A percentile compares a stretch with the other conserved stretches of the same genome.
Evolutionary conservation across 371 early-diverging fungal species (phyloP).

Genomic region (Mortierella sp.): DNA sequence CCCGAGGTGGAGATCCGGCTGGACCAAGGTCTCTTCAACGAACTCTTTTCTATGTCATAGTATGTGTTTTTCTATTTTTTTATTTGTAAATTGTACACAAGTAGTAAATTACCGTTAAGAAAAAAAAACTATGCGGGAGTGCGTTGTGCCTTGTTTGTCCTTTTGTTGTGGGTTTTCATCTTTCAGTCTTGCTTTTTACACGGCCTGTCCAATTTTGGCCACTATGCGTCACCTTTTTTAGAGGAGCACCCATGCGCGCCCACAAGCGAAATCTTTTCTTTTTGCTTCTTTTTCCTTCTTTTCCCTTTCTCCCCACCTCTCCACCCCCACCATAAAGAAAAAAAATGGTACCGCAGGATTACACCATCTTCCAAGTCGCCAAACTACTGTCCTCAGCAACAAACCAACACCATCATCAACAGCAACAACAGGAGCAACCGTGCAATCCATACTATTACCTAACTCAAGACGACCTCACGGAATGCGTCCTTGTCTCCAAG

Average conservation of each 20-base stretch:
- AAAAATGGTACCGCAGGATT: background rate
- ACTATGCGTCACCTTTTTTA: background rate
- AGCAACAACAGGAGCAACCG: background rate
- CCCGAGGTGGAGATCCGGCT: conserved; percentile 8
- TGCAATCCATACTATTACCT: background rate
- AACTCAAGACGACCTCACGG: background rate
- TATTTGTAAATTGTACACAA: background rate
- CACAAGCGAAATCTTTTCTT: background rate
- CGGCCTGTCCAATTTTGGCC: no score
- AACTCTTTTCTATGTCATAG: conserved; percentile 4
- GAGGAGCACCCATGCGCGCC: background rate
- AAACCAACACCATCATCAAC: background rate
- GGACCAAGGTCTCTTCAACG: conserved; percentile 14
- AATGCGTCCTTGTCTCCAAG: background rate
- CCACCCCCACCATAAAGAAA: background rate
- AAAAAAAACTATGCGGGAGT: no score
- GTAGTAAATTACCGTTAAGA: background rate
- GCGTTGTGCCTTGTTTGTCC: no score
- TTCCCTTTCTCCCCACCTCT: background rate
- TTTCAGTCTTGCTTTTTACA: no score
- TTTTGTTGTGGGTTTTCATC: no score
- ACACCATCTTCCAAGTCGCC: background rate
- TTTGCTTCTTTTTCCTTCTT: background rate
- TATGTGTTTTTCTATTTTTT: background rate
- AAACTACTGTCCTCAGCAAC: background rate